A percentile compares a stretch with the other conserved stretches of the same genome.
These are phyloP conservation scores for Inga laurina DNA, from an alignment of 306 rosid species.

Conservation along the genomic window DNA sequence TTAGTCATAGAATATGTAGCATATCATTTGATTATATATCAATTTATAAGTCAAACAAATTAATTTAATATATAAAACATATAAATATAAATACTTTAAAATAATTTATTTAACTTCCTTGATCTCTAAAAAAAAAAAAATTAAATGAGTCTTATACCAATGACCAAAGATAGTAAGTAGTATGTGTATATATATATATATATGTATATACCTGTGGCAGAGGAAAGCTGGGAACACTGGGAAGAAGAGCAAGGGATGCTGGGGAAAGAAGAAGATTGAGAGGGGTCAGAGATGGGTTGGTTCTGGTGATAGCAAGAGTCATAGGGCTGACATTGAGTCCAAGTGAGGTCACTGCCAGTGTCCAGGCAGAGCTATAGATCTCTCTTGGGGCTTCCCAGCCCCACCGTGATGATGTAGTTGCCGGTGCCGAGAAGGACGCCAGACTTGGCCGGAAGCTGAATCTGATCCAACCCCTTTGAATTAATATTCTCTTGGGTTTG, in stretches of 20 bases:
- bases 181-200: no score
- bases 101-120: no score
- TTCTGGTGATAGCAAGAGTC: slow-evolving; percentile 52
- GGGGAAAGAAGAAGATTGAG: slow-evolving; percentile 41
- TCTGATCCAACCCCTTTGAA: slow-evolving; percentile 2
- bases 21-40: no score
- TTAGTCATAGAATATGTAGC: no score
- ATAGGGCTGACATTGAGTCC: slow-evolving; percentile 88
- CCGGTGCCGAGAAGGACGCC: slow-evolving; percentile 54
- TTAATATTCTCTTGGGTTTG: no score
- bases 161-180: no score
- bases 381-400: slow-evolving; percentile 59
- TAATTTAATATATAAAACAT: no score
- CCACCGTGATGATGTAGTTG: slow-evolving; percentile 64
- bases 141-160: no score
- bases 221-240: slow-evolving; percentile 41
- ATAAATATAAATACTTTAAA: no score
- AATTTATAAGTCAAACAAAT: no score
- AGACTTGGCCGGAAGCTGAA: slow-evolving; percentile 52
- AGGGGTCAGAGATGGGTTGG: slow-evolving; percentile 54
- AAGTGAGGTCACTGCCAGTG: slow-evolving; percentile 69
- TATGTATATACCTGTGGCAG: slow-evolving; percentile 49
- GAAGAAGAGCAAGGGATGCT: slow-evolving; percentile 54
- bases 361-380: slow-evolving; percentile 59
- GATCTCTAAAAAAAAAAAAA: no score